Conservation (phyloP, 345 rosid genomes). For the Acer campestre region DNA sequence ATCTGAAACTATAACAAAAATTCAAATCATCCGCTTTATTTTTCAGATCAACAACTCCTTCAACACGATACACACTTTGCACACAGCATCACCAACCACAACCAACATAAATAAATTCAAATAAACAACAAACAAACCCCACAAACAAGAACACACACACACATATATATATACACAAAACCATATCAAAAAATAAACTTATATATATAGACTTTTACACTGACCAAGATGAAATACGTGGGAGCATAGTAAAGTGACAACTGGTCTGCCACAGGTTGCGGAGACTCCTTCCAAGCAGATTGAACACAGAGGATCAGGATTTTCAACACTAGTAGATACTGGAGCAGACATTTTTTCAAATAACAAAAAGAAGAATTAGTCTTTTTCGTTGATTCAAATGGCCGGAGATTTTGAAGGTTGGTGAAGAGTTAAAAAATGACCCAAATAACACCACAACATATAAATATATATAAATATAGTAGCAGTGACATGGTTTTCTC, state of each 20-base stretch:
- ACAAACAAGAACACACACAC: background rate
- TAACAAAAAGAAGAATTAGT: background rate
- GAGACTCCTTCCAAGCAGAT: slow-evolving; percentile 21
- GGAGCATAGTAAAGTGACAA: slow-evolving; percentile 25
- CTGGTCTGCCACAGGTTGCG: slow-evolving; percentile 6
- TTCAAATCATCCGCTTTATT: background rate
- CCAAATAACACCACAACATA: background rate
- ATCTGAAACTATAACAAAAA: background rate
- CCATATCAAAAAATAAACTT: too few species aligned
- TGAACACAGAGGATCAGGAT: background rate
- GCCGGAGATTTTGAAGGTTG: background rate
- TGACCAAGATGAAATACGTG: slow-evolving; percentile 27
- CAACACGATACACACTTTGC: background rate
- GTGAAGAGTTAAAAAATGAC: background rate
- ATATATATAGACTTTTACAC: background rate
- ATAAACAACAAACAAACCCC: background rate
- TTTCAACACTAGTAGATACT: background rate
- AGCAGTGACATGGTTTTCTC: background rate
- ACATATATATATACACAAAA: background rate
- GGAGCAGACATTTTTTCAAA: background rate
- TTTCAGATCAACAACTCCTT: background rate
- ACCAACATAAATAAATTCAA: background rate
- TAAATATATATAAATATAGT: background rate
- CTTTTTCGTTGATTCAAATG: background rate
- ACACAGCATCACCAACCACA: background rate